phyloP scores from a whole-genome alignment of 305 asterid genomes.

The Rubia peregrina region DNA sequence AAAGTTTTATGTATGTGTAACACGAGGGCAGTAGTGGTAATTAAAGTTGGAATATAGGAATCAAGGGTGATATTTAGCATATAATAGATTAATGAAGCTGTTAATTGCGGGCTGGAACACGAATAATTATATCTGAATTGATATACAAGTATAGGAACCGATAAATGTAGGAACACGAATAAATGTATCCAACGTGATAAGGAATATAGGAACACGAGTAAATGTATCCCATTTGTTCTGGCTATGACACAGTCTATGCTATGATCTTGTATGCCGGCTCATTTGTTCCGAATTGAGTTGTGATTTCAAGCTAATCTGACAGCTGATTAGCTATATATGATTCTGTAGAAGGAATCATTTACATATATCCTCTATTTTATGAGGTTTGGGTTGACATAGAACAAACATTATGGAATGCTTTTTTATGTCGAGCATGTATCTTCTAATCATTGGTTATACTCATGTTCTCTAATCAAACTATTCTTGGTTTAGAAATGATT shows the following conservation, averaged over 20 bases:
- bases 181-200: too few species aligned
- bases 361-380: neutral
- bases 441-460: neutral
- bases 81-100: neutral
- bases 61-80: too few species aligned
- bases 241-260: neutral
- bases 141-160: neutral
- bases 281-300: neutral
- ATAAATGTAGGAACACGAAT: neutral
- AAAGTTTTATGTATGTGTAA: neutral
- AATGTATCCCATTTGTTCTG: neutral
- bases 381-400: neutral
- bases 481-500: constrained; percentile 3
- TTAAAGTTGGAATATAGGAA: too few species aligned
- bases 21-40: neutral
- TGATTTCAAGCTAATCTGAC: neutral
- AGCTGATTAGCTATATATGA: neutral
- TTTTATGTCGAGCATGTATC: neutral
- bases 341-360: neutral
- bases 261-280: neutral
- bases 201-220: neutral
- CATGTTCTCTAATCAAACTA: neutral
- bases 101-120: neutral
- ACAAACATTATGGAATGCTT: neutral
- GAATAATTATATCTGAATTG: neutral